These are phyloP conservation scores for Zangia roseola DNA, from an alignment of 768 basidiomycete species.

Conservation along the genomic window DNA sequence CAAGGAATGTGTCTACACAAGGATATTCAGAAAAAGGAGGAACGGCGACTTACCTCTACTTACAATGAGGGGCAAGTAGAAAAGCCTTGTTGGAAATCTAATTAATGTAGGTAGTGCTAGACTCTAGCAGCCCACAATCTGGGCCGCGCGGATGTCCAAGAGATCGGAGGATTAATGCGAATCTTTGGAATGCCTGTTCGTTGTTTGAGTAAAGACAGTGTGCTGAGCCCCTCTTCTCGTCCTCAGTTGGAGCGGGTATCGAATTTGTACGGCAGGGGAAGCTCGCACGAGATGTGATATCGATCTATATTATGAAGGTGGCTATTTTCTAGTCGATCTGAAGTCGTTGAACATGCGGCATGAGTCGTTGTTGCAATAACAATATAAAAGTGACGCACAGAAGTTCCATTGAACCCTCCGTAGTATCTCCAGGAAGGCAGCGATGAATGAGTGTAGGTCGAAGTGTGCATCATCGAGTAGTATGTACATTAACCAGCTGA, in stretches of 20 bases:
- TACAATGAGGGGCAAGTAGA: too few relatives aligned
- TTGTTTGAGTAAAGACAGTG: too few relatives aligned
- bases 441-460: constrained; percentile 62
- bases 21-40: too few relatives aligned
- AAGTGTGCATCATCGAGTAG: constrained; percentile 50
- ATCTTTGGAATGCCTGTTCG: too few relatives aligned
- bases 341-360: too few relatives aligned
- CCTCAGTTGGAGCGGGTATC: constrained; percentile 47
- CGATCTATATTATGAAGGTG: constrained; percentile 92
- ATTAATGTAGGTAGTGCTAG: too few relatives aligned
- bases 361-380: not conserved
- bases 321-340: constrained; percentile 81
- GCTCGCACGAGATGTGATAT: constrained; percentile 82
- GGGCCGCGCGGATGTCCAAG: too few relatives aligned
- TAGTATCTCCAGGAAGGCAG: constrained; percentile 68
- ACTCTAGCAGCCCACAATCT: too few relatives aligned
- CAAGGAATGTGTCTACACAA: too few relatives aligned
- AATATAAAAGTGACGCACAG: constrained; percentile 45
- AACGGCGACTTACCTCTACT: too few relatives aligned
- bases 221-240: constrained; percentile 16
- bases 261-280: constrained; percentile 73
- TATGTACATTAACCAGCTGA: constrained; percentile 80
- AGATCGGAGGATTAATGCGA: too few relatives aligned
- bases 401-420: constrained; percentile 90
- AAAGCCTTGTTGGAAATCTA: too few relatives aligned